phyloP scores from a whole-genome alignment of 2,329 filamentous ascomycete species.

The Nigrospora oryzae region DNA sequence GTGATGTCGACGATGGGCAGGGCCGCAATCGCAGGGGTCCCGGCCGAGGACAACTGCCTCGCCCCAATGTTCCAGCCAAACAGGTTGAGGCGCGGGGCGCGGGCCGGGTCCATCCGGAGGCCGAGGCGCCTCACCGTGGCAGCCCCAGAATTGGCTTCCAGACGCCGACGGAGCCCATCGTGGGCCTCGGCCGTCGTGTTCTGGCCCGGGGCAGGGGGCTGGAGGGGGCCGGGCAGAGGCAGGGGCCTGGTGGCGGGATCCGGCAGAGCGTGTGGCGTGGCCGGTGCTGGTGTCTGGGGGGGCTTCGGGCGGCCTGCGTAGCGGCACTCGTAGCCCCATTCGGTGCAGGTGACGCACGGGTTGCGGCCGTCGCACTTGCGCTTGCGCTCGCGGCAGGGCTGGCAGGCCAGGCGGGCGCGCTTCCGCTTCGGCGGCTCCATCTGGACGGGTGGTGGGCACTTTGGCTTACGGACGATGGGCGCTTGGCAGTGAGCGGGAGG shows the following conservation, averaged over 20 bases:
- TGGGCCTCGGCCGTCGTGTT: slow-evolving; percentile 4
- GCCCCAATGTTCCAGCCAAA: slow-evolving; percentile 46
- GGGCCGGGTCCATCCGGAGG: slow-evolving; percentile 41
- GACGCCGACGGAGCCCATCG: slow-evolving; percentile 25
- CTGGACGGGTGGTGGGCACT: not conserved
- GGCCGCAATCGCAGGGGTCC: slow-evolving; percentile 7
- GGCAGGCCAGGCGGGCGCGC: slow-evolving; percentile 36
- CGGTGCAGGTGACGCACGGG: slow-evolving; percentile 43
- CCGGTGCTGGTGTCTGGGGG: not conserved
- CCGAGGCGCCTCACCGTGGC: slow-evolving; percentile 46
- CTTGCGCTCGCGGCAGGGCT: slow-evolving; percentile 45
- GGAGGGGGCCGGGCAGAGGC: not conserved
- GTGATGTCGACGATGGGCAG: slow-evolving; percentile 35
- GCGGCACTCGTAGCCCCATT: slow-evolving; percentile 44
- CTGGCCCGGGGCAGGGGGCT: no score
- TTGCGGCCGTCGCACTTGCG: slow-evolving; percentile 44
- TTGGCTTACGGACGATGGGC: not conserved
- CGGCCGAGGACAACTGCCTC: slow-evolving; percentile 13
- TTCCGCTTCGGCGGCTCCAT: slow-evolving; percentile 4
- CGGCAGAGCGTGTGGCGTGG: not conserved
- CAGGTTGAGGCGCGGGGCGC: slow-evolving; percentile 42
- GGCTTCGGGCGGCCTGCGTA: slow-evolving; percentile 27
- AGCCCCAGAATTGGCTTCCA: slow-evolving; percentile 49
- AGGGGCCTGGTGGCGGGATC: not conserved
- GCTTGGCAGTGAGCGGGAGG: not conserved